A percentile compares a stretch with the other conserved stretches of the same genome.
Evolutionary conservation across 495 filamentous ascomycete species (phyloP).

Genomic region (Neurospora sp.): DNA sequence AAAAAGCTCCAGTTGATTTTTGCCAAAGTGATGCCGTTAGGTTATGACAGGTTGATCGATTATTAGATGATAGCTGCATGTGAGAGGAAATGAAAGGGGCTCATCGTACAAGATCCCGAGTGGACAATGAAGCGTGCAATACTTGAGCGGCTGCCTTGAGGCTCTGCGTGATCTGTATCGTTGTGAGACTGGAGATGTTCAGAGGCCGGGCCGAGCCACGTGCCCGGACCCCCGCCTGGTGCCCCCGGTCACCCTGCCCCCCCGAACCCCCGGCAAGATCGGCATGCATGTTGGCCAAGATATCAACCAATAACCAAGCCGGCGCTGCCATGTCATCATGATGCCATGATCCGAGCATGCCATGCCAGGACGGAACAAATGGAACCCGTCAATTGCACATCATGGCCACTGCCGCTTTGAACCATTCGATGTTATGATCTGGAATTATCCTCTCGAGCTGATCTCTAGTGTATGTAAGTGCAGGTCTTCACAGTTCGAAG

Average conservation of each 20-base stretch:
- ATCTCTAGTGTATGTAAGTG: neutral
- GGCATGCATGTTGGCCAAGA: neutral
- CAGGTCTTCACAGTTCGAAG: neutral
- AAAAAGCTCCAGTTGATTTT: neutral
- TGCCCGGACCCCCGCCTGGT: neutral
- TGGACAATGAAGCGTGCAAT: neutral
- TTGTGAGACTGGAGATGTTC: neutral
- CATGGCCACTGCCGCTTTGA: neutral
- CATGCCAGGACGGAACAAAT: neutral
- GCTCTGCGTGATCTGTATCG: neutral
- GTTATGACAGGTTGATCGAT: neutral
- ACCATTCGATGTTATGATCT: neutral
- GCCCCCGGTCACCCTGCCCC: too few relatives aligned
- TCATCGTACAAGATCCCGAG: neutral
- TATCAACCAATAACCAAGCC: neutral
- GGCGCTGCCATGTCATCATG: neutral
- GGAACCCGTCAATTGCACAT: neutral
- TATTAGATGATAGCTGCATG: neutral
- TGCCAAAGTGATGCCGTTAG: neutral
- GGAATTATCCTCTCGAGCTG: neutral
- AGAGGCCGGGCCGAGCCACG: neutral
- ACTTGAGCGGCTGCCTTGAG: neutral
- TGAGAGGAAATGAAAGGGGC: neutral
- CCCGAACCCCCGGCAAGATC: neutral
- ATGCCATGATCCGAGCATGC: neutral